Evolutionary conservation across 805 yeast genomes (phyloP), one percentile per base, ranked within the genome.

Genomic region (Scheffersomyces coipomensis): DNA sequence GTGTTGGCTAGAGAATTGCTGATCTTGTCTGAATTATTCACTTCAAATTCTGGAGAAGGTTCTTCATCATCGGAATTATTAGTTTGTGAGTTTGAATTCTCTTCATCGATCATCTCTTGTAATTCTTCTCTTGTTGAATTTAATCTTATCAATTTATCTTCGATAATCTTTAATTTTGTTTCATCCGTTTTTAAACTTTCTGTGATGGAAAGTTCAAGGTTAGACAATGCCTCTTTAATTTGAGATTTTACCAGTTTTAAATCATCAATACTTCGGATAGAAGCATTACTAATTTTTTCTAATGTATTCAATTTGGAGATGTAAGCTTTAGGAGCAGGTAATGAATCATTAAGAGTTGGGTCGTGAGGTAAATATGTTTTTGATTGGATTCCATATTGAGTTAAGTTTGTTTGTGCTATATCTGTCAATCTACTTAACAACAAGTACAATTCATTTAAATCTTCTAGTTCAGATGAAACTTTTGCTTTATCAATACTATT

Each of bases 261-360:
- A n/a, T 61, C 64, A 17, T 51, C 52, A 34, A 68, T 52, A 46
- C 60, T 66, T 16, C 53, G 45, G 7, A 51, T 51, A 5, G 72
- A 58, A 18, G 58, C 53, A 12, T 51, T 52, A 39, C 73, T 62
- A 34, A 68, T 45, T 38, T 64, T 64, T 42, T 69, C 73, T 40
- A 69, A 50, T 34, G 56, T 52, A 35, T 63, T 65, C 37, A 69
- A 58, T 45, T 70, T 70, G 16, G 69, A 50, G 7, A 68, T 54
- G 48, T 68, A 68, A 15, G 58, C 58, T 22, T 53, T 55, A 3
- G 71, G 68, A 29, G 65, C 56, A 2, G 74, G 74, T 34, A 70
- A 56, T 40, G 56, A 57, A 29, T 68, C 73, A 34, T 62, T 53
- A n/a, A 41, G 44, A 7, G 56, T 37, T 1, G 64, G 71, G 43